Evolutionary conservation across 169 alveolate species (phyloP), one percentile per base, ranked within the genome.

Genomic region (Plasmodium coatneyi): DNA sequence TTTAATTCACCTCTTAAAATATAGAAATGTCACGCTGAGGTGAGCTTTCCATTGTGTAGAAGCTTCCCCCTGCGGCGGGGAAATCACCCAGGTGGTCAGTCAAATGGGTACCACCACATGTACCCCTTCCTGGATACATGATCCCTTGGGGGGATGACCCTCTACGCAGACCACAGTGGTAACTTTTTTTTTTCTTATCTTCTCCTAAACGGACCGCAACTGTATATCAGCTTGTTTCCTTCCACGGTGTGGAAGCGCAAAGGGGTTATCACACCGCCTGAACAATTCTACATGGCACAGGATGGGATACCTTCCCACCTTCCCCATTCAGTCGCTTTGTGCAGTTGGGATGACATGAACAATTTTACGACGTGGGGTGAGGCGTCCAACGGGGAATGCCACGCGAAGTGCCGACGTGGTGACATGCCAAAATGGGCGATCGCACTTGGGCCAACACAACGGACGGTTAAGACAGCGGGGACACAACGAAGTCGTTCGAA

Each of bases 1-100:
- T 19, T 80, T 87, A 39, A 87, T 87, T 22, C 49, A 87, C 9
- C 22, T 87, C 49, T 87, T 87, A 36, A 76, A 87, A 3, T 79
- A 76, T 49, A 87, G 81, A 78, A 71, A 78, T 78, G 32, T 76
- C 43, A 22, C 78, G n/a, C 49, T 84, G n/a, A 2, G 52, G 16
- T 83, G 56, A 78, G 46, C 39, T 3, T 10, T 12, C 54, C 16
- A 32, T 32, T 32, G 5, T 32, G 1, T 32, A 1, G 3, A 32
- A 3, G 1, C 39, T 32, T 32, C 39, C 39, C n/a, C 54, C 14
- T 41, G 3, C 14, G 14, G 14, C 6, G 49, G 49, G 49, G 5
- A 4, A 36, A 4, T 4, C 6, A 36, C 41, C 2, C 41, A 36
- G 41, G 6, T 36, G 41, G 6, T 36, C 41, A 36, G 6, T 36